Conservation (phyloP, 352 stramenopile species). For the Globisporangium echinulatum region DNA sequence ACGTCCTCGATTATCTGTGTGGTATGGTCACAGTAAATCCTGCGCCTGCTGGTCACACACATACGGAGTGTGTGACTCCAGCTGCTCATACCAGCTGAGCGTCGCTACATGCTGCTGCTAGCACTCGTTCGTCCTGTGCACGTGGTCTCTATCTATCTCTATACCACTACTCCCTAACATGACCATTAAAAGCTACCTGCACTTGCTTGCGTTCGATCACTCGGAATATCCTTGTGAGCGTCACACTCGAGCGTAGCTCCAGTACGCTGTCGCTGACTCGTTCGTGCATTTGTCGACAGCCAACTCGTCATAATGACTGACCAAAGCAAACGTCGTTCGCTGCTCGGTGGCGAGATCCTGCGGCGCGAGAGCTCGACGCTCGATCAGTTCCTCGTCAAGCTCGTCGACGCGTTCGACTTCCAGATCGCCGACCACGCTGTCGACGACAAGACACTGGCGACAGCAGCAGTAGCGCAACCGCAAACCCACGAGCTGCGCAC, state of each 20-base stretch:
- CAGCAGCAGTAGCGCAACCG: background rate
- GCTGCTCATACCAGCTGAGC: background rate
- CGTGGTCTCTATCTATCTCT: background rate
- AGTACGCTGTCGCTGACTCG: too few relatives aligned
- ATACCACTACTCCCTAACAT: too few relatives aligned
- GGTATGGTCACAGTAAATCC: too few relatives aligned
- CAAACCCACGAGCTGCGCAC: background rate
- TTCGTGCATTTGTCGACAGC: too few relatives aligned
- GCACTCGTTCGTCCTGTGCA: background rate
- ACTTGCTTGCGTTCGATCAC: too few relatives aligned
- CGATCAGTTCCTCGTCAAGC: slow-evolving; percentile 25
- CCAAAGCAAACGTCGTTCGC: slow-evolving; percentile 24
- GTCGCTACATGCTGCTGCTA: background rate
- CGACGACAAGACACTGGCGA: too few relatives aligned
- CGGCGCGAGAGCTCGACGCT: slow-evolving; percentile 18
- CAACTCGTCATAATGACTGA: slow-evolving; percentile 8
- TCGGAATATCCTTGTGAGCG: too few relatives aligned
- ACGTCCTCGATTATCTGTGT: too few relatives aligned
- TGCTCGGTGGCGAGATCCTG: slow-evolving; percentile 26
- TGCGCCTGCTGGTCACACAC: too few relatives aligned
- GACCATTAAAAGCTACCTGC: too few relatives aligned
- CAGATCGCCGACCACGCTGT: slow-evolving; percentile 16
- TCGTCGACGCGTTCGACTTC: slow-evolving; percentile 37
- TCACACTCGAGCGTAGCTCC: too few relatives aligned
- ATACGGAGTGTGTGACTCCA: background rate